Evolutionary conservation across 139 green algal species (phyloP).

Genomic region (Prasinococcaceae sp.): DNA sequence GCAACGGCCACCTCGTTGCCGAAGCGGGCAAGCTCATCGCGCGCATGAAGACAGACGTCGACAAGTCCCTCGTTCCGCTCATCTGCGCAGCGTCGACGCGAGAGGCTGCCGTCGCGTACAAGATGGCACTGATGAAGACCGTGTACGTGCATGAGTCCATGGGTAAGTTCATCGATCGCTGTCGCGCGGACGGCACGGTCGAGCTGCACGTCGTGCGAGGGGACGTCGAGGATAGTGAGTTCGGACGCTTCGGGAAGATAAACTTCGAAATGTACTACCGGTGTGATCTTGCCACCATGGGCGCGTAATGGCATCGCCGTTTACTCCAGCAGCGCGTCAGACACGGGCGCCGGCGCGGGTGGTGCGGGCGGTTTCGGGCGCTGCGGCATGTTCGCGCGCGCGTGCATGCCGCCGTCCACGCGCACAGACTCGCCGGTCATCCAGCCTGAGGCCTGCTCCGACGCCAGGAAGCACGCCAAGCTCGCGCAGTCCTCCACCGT

Average conservation of each 20-base stretch:
- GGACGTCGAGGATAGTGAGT: background rate
- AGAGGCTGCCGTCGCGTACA: slow-evolving; percentile 3
- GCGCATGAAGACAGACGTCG: slow-evolving; percentile 1
- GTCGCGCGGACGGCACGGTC: background rate
- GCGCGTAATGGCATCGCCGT: too few species aligned
- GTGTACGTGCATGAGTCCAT: slow-evolving; percentile 10
- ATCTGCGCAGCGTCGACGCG: background rate
- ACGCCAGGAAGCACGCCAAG: too few species aligned
- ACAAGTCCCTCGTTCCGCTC: background rate
- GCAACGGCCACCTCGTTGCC: background rate
- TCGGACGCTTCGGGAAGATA: background rate
- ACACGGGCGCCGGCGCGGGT: too few species aligned
- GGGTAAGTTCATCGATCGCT: slow-evolving; percentile 4
- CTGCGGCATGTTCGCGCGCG: too few species aligned
- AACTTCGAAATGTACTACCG: slow-evolving; percentile 3
- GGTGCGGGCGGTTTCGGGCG: too few species aligned
- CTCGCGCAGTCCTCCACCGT: too few species aligned
- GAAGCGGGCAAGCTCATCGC: slow-evolving; percentile 6
- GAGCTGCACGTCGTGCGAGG: background rate
- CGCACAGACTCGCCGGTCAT: too few species aligned
- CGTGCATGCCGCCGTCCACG: too few species aligned
- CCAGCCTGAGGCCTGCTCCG: too few species aligned
- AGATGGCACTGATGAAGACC: slow-evolving; percentile 11
- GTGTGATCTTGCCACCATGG: slow-evolving; percentile 1
- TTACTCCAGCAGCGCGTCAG: too few species aligned